phyloP scores from a whole-genome alignment of 306 rosid genomes.

The Cucurbita moschata region DNA sequence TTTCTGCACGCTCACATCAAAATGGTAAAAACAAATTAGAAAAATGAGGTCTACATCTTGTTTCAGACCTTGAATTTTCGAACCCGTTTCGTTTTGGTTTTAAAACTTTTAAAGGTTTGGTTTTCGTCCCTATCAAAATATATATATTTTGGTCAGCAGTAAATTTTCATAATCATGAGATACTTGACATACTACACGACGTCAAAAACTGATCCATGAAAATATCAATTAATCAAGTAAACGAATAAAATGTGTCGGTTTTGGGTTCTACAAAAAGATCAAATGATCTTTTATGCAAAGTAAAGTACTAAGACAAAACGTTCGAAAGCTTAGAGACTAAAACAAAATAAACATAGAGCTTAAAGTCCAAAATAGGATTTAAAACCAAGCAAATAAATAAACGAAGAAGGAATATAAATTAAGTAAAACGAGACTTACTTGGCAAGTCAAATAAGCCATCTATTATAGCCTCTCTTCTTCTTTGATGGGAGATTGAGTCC shows the following conservation, averaged over 20 bases:
- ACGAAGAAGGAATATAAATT: not conserved
- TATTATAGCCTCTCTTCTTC: constrained; percentile 73
- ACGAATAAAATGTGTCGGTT: not conserved
- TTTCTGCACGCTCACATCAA: not conserved
- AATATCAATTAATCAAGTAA: not conserved
- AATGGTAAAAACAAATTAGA: not conserved
- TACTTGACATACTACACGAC: not conserved
- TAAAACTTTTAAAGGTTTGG: not conserved
- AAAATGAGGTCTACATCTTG: not conserved
- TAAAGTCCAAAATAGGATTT: not conserved
- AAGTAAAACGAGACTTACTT: constrained; percentile 40
- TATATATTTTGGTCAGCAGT: too few species aligned
- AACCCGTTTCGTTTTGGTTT: not conserved
- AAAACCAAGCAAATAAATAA: not conserved
- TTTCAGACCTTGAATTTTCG: not conserved
- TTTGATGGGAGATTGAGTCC: constrained; percentile 70
- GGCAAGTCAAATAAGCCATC: constrained; percentile 88
- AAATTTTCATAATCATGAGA: not conserved
- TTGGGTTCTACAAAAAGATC: not conserved
- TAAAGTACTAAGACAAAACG: not conserved
- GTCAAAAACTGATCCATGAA: not conserved
- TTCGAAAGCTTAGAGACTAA: not conserved
- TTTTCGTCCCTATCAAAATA: not conserved
- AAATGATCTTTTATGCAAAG: not conserved
- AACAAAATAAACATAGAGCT: not conserved